These are phyloP conservation scores for Acanthamoeba sp. DNA, from an alignment of 208 protist genomes.

Conservation along the genomic window DNA sequence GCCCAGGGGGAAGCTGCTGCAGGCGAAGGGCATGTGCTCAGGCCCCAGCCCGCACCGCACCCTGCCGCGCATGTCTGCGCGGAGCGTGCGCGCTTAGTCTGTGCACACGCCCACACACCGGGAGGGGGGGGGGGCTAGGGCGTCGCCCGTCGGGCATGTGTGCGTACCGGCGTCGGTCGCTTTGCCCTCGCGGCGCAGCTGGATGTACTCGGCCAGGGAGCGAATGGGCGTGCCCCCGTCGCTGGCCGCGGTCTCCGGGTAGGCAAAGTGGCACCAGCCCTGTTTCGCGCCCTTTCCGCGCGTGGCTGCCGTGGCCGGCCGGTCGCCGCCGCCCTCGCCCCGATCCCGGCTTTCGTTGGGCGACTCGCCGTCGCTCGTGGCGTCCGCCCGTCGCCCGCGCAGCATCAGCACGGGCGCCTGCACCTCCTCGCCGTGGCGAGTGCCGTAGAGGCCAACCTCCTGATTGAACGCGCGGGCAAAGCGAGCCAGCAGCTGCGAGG, in stretches of 20 bases:
- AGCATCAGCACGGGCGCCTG: conserved; percentile 25
- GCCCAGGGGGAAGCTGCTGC: conserved; percentile 25
- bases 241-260: neutral
- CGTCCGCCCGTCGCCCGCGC: neutral
- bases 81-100: neutral
- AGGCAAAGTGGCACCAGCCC: conserved; percentile 43
- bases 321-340: neutral
- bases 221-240: neutral
- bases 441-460: neutral
- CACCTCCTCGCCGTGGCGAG: neutral
- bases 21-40: conserved; percentile 37
- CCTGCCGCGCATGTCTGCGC: neutral
- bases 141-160: neutral
- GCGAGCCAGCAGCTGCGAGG: neutral
- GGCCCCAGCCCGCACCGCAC: conserved; percentile 12
- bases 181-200: neutral
- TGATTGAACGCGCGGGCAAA: neutral
- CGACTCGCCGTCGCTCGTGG: neutral
- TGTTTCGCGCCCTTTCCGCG: neutral
- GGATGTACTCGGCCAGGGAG: neutral
- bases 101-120: neutral
- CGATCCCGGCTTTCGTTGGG: neutral
- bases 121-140: neutral
- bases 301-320: neutral
- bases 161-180: neutral